Evolutionary conservation across 306 rosid species (phyloP).

Genomic region (Oemleria cerasiformis): DNA sequence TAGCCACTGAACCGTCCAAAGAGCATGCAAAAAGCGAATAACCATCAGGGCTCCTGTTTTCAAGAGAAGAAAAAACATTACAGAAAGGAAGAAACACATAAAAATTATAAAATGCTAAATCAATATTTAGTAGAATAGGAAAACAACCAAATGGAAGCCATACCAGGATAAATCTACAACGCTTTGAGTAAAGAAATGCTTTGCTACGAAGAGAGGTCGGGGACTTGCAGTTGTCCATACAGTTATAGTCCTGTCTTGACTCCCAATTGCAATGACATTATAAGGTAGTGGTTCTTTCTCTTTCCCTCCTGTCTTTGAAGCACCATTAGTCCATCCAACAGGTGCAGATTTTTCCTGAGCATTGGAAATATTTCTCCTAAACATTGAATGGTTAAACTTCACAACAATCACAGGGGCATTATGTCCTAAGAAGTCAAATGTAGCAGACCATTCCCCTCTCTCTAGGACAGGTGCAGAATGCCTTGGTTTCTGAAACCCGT

Average conservation of each 20-base stretch:
- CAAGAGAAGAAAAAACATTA: conserved; percentile 25
- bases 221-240: conserved; percentile 99
- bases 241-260: conserved; percentile 95
- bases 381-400: conserved; percentile 97
- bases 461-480: conserved; percentile 99
- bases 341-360: conserved; percentile 75
- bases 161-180: conserved; percentile 99
- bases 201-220: conserved; percentile 97
- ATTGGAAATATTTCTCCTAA: conserved; percentile 58
- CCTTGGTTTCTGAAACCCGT: conserved; percentile 99
- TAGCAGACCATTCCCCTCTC: conserved; percentile 99
- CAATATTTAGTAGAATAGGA: conserved; percentile 1
- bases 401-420: conserved; percentile 96
- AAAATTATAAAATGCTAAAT: neutral
- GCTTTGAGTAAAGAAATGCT: conserved; percentile 94
- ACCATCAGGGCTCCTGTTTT: conserved; percentile 97
- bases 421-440: conserved; percentile 97
- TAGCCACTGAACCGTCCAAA: conserved; percentile 91
- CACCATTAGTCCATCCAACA: conserved; percentile 86
- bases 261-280: conserved; percentile 96
- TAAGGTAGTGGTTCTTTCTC: conserved; percentile 89
- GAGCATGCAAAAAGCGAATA: conserved; percentile 95
- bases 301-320: conserved; percentile 70
- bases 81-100: conserved; percentile 8
- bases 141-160: conserved; percentile 20